Conservation (phyloP, 306 rosid genomes). For the Oxytropis ochrocephala region DNA sequence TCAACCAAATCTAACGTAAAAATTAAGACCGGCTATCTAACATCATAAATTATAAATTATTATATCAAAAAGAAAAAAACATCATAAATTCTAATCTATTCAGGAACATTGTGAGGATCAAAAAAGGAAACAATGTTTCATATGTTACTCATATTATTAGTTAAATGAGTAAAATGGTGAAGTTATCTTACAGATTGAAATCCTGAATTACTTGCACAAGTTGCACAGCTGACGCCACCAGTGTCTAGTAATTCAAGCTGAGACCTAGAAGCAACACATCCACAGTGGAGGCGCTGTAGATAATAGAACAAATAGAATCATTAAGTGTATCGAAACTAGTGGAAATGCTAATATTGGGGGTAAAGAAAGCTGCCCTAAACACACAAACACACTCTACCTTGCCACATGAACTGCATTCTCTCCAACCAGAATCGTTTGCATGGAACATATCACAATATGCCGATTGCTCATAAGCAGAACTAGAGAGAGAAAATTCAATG, state of each 20-base stretch:
- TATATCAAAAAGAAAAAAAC: background rate
- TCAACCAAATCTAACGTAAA: background rate
- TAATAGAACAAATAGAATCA: constrained; percentile 15
- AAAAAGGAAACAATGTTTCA: background rate
- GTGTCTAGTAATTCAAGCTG: constrained; percentile 72
- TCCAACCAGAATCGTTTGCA: constrained; percentile 86
- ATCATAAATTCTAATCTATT: background rate
- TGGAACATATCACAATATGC: constrained; percentile 73
- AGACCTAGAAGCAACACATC: constrained; percentile 71
- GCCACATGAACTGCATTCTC: constrained; percentile 74
- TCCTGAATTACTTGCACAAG: constrained; percentile 51
- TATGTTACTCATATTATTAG: background rate
- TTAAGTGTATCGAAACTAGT: background rate
- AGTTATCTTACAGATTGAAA: constrained; percentile 47
- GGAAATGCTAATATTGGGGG: background rate
- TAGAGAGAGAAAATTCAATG: constrained; percentile 17
- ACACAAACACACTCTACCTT: constrained; percentile 47
- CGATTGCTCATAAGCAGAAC: constrained; percentile 85
- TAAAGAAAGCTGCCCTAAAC: background rate
- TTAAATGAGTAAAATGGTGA: constrained; percentile 9
- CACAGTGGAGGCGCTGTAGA: constrained; percentile 87
- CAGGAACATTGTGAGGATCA: constrained; percentile 4
- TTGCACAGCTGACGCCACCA: constrained; percentile 77
- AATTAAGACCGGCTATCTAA: constrained; percentile 4
- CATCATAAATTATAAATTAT: background rate